Percentiles rank a stretch among this genome's conserved stretches.
Evolutionary conservation across 2,329 filamentous ascomycete species (phyloP).

Genomic region (Plenodomus biglobosus): DNA sequence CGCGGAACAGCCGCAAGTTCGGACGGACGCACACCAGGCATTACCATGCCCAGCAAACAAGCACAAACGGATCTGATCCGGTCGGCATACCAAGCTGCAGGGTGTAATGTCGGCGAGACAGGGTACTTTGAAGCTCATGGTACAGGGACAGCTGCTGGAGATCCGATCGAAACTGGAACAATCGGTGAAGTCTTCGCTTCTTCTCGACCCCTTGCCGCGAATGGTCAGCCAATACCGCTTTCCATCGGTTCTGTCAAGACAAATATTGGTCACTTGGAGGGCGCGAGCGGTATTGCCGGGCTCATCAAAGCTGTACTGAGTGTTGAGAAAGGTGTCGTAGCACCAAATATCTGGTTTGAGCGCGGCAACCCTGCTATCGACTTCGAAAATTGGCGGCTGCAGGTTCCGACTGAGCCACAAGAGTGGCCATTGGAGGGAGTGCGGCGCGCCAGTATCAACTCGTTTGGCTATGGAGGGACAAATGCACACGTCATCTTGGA

Average conservation of each 20-base stretch:
- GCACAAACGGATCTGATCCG: conserved; percentile 38
- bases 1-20: conserved; percentile 26
- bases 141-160: conserved; percentile 34
- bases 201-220: conserved; percentile 5
- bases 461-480: conserved; percentile 28
- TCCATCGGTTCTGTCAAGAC: conserved; percentile 31
- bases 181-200: conserved; percentile 10
- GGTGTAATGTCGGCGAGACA: conserved; percentile 33
- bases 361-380: conserved; percentile 16
- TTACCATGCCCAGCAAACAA: conserved; percentile 46
- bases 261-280: conserved; percentile 49
- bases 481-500: conserved; percentile 27
- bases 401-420: conserved; percentile 13
- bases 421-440: conserved; percentile 15
- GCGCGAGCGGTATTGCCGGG: conserved; percentile 42
- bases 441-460: conserved; percentile 20
- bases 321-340: conserved; percentile 42
- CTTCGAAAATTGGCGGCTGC: conserved; percentile 11
- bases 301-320: conserved; percentile 46
- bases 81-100: conserved; percentile 42
- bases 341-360: conserved; percentile 26
- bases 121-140: conserved; percentile 27
- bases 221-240: conserved; percentile 8
- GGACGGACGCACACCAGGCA: conserved; percentile 19
- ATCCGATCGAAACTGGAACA: conserved; percentile 19